phyloP scores from a whole-genome alignment of 345 rosid genomes.

The Heritiera fomes region DNA sequence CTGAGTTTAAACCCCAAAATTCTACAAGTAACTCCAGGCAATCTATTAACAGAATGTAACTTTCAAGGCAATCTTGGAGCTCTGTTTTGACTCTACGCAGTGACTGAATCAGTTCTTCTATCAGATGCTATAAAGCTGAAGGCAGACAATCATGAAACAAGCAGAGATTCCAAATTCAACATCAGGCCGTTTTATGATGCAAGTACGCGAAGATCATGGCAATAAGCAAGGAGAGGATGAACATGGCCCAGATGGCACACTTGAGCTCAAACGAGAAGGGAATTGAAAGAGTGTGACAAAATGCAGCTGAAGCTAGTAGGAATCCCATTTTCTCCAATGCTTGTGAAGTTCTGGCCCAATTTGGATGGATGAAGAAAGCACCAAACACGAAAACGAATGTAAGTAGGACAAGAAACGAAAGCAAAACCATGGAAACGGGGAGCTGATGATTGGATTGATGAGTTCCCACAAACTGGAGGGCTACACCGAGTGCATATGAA shows the following conservation, averaged over 20 bases:
- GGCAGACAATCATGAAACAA: neutral
- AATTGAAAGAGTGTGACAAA: neutral
- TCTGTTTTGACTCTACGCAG: neutral
- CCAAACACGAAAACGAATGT: neutral
- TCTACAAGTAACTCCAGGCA: neutral
- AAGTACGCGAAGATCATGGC: neutral
- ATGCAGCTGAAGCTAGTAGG: neutral
- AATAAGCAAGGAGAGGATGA: neutral
- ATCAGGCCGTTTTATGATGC: neutral
- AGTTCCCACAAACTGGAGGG: neutral
- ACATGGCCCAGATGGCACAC: constrained; percentile 9
- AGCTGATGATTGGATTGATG: neutral
- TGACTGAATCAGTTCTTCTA: neutral
- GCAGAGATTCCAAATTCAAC: neutral
- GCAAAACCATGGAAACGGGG: neutral
- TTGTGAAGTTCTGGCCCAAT: neutral
- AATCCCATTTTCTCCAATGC: neutral
- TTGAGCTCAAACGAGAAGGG: constrained; percentile 10
- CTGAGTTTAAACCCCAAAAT: too few relatives aligned
- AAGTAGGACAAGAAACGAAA: neutral
- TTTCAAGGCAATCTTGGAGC: too few relatives aligned
- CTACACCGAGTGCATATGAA: neutral
- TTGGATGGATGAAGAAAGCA: neutral
- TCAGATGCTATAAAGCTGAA: neutral
- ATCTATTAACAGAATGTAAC: neutral